These are phyloP conservation scores for Phytophthora cactorum DNA, from an alignment of 352 stramenopile genomes.

Conservation along the genomic window DNA sequence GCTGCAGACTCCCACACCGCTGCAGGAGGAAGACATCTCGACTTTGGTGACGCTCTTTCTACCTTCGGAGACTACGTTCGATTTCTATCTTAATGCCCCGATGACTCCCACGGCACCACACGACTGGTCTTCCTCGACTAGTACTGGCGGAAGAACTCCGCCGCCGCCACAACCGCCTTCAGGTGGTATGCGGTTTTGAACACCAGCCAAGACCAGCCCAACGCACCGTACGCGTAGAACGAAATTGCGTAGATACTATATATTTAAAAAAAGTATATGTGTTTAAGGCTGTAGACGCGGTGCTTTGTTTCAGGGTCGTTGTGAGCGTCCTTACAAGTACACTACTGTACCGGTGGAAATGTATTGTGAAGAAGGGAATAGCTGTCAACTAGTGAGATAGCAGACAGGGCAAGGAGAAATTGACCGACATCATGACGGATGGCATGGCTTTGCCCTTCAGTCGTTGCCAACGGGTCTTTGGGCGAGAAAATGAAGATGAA, in stretches of 20 bases:
- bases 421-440: no score
- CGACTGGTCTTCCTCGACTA: conserved; percentile 21
- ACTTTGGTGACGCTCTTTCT: conserved; percentile 49
- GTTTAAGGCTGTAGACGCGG: conserved; percentile 4
- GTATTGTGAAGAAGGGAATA: no score
- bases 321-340: not conserved
- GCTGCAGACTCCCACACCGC: conserved; percentile 43
- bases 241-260: conserved; percentile 38
- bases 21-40: conserved; percentile 51
- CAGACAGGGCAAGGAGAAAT: no score
- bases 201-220: not conserved
- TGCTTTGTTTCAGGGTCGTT: conserved; percentile 14
- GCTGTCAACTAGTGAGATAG: no score
- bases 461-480: no score
- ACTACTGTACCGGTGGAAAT: no score
- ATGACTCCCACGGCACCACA: conserved; percentile 3
- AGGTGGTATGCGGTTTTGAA: conserved; percentile 20
- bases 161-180: conserved; percentile 2
- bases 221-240: conserved; percentile 17
- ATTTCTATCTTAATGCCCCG: not conserved
- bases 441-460: no score
- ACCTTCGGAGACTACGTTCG: conserved; percentile 18
- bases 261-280: conserved; percentile 27
- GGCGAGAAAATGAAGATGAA: no score
- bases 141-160: conserved; percentile 13